A percentile compares a stretch with the other conserved stretches of the same genome.
Conservation (phyloP, 164 flowering plant species). For the Annona squamosa region DNA sequence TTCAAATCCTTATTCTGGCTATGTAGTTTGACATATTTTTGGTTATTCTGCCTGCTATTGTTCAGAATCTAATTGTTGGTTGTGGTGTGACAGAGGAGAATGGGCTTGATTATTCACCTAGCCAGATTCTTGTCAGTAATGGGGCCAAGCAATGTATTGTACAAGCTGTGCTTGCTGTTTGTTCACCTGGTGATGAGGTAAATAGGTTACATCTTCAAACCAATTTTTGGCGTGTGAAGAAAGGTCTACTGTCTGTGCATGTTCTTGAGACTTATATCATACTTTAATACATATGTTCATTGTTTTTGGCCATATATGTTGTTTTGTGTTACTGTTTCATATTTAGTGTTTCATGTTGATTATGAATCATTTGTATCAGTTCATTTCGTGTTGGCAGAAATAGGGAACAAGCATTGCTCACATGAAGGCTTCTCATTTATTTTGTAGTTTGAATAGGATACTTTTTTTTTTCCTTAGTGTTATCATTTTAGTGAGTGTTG, state of each 20-base stretch:
- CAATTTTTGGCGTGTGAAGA: not conserved
- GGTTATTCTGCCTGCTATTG: not conserved
- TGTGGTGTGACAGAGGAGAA: slow-evolving; percentile 64
- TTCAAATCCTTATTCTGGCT: not conserved
- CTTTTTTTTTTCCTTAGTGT: not conserved
- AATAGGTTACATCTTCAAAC: slow-evolving; percentile 2
- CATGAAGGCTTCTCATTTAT: too few species aligned
- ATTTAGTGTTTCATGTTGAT: not conserved
- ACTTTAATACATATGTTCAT: too few species aligned
- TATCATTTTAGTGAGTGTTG: not conserved
- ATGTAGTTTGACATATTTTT: not conserved
- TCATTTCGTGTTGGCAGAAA: not conserved
- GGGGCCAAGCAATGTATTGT: slow-evolving; percentile 86
- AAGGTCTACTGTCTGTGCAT: not conserved
- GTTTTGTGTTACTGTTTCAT: not conserved
- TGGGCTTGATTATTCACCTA: slow-evolving; percentile 74
- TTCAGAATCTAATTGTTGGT: slow-evolving; percentile 7
- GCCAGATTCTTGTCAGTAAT: slow-evolving; percentile 86
- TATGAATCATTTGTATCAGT: not conserved
- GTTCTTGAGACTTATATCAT: not conserved
- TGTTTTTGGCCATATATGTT: not conserved
- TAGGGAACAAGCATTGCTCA: not conserved
- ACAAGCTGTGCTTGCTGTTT: slow-evolving; percentile 84
- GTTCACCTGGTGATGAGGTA: slow-evolving; percentile 98
- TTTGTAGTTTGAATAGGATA: not conserved